These are phyloP conservation scores for Kitagawia praeruptora DNA, from an alignment of 129 eudicot genomes.

Conservation along the genomic window DNA sequence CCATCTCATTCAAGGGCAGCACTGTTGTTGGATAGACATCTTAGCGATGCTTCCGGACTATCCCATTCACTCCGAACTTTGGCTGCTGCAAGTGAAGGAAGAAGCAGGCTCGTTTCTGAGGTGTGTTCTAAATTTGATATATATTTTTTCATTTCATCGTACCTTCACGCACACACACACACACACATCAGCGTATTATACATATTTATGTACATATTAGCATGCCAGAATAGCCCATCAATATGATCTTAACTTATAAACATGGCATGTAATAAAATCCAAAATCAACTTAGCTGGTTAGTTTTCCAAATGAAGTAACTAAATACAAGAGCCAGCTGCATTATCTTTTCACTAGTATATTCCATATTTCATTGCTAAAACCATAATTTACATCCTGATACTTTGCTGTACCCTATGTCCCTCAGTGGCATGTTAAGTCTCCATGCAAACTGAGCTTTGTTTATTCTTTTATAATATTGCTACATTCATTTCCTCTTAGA, in stretches of 20 bases:
- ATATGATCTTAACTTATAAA: background rate
- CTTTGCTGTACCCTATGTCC: background rate
- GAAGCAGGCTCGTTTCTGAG: conserved; percentile 81
- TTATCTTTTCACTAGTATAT: background rate
- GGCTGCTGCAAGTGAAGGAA: conserved; percentile 80
- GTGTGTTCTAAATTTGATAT: conserved; percentile 22
- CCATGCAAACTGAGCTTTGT: background rate
- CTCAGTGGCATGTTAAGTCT: background rate
- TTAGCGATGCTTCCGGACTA: conserved; percentile 44
- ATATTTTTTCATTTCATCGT: background rate
- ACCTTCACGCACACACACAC: background rate
- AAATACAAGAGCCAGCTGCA: background rate
- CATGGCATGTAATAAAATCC: background rate
- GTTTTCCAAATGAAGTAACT: background rate
- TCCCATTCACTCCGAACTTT: conserved; percentile 48
- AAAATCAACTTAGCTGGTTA: background rate
- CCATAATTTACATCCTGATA: background rate
- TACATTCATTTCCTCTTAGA: background rate
- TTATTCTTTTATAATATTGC: background rate
- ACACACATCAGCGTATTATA: background rate
- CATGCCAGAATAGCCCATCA: background rate
- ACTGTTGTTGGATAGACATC: conserved; percentile 39
- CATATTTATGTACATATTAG: background rate
- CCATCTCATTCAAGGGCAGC: conserved; percentile 35
- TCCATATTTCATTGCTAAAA: background rate